A percentile compares a stretch with the other conserved stretches of the same genome.
Conservation (phyloP, 192 early-diverging fungal genomes). For the Coemansia reversa region DNA sequence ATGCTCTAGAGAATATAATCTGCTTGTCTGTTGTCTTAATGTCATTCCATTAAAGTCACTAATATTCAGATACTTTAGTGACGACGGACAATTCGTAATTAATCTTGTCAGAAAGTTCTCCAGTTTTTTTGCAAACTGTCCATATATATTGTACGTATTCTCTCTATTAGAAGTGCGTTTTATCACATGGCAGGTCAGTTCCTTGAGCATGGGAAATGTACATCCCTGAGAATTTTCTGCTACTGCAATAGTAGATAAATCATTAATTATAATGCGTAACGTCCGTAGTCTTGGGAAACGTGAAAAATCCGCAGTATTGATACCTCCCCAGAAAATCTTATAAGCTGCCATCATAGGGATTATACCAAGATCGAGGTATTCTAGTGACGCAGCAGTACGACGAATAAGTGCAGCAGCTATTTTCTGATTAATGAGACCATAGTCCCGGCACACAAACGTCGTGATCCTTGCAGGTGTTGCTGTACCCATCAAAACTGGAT, state of each 20-base stretch:
- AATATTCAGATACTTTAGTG: not conserved
- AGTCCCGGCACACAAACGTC: conserved; percentile 5
- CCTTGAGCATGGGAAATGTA: conserved; percentile 1
- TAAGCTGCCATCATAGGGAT: not conserved
- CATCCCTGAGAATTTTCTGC: not conserved
- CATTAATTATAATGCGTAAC: too few species aligned
- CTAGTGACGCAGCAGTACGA: conserved; percentile 1
- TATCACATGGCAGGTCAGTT: not conserved
- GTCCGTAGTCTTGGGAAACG: not conserved
- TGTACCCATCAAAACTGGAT: conserved; percentile 4
- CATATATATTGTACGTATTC: too few species aligned
- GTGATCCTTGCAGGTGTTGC: conserved; percentile 3
- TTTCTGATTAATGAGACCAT: not conserved
- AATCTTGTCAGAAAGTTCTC: not conserved
- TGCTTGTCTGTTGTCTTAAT: too few species aligned
- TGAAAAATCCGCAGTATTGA: not conserved
- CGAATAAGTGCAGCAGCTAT: conserved; percentile 7
- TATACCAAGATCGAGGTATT: conserved; percentile 14
- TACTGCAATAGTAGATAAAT: too few species aligned
- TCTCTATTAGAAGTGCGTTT: too few species aligned
- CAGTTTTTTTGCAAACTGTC: not conserved
- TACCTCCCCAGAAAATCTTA: conserved; percentile 8
- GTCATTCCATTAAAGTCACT: not conserved
- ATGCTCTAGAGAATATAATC: too few species aligned
- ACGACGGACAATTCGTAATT: not conserved